Evolutionary conservation across 441 rosid genomes (phyloP).

Genomic region (Corymbia citriodora): DNA sequence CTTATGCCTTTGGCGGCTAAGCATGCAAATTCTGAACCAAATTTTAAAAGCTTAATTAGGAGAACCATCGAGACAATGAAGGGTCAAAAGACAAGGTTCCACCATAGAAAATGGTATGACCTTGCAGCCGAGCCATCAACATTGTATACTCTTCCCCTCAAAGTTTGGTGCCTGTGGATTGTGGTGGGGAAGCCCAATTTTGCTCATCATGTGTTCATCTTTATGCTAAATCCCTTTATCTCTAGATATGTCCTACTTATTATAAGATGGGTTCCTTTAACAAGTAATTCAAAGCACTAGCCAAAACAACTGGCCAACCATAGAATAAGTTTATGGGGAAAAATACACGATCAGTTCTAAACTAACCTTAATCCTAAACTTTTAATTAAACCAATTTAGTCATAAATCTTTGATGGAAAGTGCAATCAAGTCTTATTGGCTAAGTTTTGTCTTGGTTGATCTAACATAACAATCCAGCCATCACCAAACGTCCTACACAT

Average conservation of each 20-base stretch:
- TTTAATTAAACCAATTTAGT: not conserved
- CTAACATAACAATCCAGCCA: fast-evolving
- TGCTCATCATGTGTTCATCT: not conserved
- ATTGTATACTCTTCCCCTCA: not conserved
- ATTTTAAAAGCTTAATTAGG: not conserved
- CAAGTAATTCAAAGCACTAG: not conserved
- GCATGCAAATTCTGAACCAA: not conserved
- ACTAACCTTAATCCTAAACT: not conserved
- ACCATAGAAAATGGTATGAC: not conserved
- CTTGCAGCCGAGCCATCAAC: not conserved
- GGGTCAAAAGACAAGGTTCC: not conserved
- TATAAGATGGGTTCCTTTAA: not conserved
- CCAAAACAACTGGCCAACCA: not conserved
- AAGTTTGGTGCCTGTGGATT: not conserved
- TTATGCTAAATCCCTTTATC: not conserved
- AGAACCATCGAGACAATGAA: not conserved
- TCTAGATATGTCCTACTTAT: too few species aligned
- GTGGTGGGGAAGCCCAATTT: not conserved
- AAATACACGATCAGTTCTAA: not conserved
- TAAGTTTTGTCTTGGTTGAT: not conserved
- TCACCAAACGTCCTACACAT: fast-evolving
- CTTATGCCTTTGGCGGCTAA: not conserved
- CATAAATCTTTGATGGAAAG: not conserved
- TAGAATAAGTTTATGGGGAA: not conserved
- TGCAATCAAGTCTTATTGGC: not conserved